Evolutionary conservation across 1,284 basidiomycete species (phyloP).

Genomic region (Spongiforma sp.): DNA sequence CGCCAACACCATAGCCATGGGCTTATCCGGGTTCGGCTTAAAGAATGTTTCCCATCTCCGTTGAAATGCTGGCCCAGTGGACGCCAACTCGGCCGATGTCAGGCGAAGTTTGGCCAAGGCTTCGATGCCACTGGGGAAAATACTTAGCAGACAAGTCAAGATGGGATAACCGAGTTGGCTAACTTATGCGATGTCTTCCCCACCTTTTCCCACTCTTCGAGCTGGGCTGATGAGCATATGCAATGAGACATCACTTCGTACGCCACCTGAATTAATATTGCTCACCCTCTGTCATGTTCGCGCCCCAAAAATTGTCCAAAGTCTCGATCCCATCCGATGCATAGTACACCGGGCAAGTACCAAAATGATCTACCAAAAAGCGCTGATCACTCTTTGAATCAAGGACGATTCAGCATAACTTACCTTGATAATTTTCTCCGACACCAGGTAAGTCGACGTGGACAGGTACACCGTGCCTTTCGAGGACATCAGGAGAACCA

Average conservation of each 20-base stretch:
- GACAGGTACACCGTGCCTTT: background rate
- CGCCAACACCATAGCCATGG: background rate
- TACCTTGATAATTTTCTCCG: background rate
- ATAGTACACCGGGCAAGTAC: background rate
- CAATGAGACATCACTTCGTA: background rate
- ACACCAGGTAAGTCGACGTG: background rate
- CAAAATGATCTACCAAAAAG: background rate
- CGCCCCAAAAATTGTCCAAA: background rate
- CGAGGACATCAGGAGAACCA: background rate
- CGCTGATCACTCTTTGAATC: background rate
- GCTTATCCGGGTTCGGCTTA: background rate
- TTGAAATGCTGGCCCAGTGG: background rate
- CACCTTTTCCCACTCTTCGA: background rate
- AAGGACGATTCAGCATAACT: background rate
- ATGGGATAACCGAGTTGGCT: background rate
- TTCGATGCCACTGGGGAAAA: background rate
- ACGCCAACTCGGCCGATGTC: background rate
- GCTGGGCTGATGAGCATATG: background rate
- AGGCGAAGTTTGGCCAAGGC: background rate
- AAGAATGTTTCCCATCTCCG: background rate
- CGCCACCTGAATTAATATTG: background rate
- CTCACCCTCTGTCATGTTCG: too few species aligned
- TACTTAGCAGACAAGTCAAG: background rate
- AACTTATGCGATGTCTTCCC: background rate
- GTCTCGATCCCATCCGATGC: background rate